Conservation (phyloP, 2,329 filamentous ascomycete species). For the Trichoderma cornu-damae region DNA sequence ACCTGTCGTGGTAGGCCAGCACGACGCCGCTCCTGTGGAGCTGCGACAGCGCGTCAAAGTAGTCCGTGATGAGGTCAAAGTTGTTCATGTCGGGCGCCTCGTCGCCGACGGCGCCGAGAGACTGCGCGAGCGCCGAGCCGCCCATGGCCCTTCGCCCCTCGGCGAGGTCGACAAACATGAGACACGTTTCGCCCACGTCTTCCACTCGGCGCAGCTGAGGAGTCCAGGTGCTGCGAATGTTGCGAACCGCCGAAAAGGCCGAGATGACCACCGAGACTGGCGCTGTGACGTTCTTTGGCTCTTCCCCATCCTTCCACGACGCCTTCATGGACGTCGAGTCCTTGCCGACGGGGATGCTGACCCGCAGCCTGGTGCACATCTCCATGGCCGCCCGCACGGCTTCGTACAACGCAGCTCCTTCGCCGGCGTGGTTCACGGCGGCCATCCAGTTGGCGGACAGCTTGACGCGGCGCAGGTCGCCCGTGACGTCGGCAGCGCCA, state of each 20-base stretch:
- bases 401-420: conserved; percentile 88
- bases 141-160: conserved; percentile 75
- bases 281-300: conserved; percentile 80
- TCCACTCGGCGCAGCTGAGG: conserved; percentile 77
- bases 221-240: conserved; percentile 87
- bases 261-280: conserved; percentile 89
- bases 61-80: conserved; percentile 75
- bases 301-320: conserved; percentile 72
- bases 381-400: conserved; percentile 91
- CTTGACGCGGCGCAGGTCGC: conserved; percentile 71
- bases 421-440: conserved; percentile 86
- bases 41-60: conserved; percentile 76
- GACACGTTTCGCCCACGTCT: conserved; percentile 80
- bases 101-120: conserved; percentile 78
- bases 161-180: conserved; percentile 89
- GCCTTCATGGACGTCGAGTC: conserved; percentile 99
- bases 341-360: conserved; percentile 94
- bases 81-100: conserved; percentile 83
- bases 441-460: conserved; percentile 99
- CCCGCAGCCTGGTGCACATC: conserved; percentile 80
- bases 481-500: conserved; percentile 67
- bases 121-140: conserved; percentile 86
- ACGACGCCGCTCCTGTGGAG: conserved; percentile 59
- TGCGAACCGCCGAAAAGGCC: conserved; percentile 78
- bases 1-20: conserved; percentile 90